Conservation (phyloP, 768 basidiomycete species). For the Naematelia aurantialba region DNA sequence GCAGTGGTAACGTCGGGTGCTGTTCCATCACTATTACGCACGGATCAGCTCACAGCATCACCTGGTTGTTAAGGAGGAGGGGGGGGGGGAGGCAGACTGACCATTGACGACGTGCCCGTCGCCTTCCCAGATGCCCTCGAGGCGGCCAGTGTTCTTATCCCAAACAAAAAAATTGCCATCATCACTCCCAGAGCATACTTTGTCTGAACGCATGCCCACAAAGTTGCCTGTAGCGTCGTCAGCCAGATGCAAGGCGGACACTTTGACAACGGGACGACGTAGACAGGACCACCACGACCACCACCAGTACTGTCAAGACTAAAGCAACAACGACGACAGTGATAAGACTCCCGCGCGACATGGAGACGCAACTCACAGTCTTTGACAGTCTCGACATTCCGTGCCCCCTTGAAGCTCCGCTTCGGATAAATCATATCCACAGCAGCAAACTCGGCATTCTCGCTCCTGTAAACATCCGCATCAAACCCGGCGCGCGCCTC, state of each 20-base stretch:
- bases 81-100: slow-evolving; percentile 9
- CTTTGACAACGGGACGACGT: too few species aligned
- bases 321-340: not conserved
- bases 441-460: slow-evolving; percentile 47
- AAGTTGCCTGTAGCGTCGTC: slow-evolving; percentile 64
- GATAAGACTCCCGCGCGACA: too few species aligned
- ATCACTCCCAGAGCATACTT: slow-evolving; percentile 76
- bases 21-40: slow-evolving; percentile 62
- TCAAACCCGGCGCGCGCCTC: slow-evolving; percentile 48
- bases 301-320: not conserved
- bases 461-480: slow-evolving; percentile 22
- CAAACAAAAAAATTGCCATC: slow-evolving; percentile 75
- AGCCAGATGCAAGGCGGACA: too few species aligned
- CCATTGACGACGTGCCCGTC: slow-evolving; percentile 76
- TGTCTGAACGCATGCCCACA: slow-evolving; percentile 72
- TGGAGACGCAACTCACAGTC: slow-evolving; percentile 75
- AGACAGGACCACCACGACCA: not conserved
- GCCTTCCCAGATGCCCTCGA: slow-evolving; percentile 78
- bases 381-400: slow-evolving; percentile 79
- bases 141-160: slow-evolving; percentile 63
- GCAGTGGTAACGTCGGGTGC: slow-evolving; percentile 69
- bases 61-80: not conserved
- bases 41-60: slow-evolving; percentile 9
- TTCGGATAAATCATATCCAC: slow-evolving; percentile 61
- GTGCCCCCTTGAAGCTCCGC: slow-evolving; percentile 62